Base-by-base conservation (phyloP, 2,329 filamentous ascomycete species). In the Verticillium dahliae region DNA sequence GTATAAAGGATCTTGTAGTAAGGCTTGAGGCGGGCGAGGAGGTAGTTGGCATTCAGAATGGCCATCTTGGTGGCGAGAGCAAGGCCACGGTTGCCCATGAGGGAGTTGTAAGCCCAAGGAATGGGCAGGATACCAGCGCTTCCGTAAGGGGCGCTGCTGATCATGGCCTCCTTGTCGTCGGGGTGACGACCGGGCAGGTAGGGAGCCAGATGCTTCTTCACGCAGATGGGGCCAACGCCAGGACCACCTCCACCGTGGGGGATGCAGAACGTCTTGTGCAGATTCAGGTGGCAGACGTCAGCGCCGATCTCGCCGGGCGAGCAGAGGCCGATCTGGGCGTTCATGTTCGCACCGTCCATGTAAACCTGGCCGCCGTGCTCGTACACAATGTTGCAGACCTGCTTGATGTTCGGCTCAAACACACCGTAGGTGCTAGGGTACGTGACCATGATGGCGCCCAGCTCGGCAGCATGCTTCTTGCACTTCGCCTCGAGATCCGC, bases 301-400 rank as follows among this genome's bases (percentile, higher is more conserved):
- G 94, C 94, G 22, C 94, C 94, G 67, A 98, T 96, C 74, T 96
- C 92, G 45, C 94, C 94, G 1, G 94, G 94, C 0, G 92, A 96
- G 80, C 92, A 97, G 11, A 98, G 84, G 13, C 94, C 94, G 66
- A 98, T 97, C 76, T 98, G 94, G 18, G 94, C 94, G 72, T 97
- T 98, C 92, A 97, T 95, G 80, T 98, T 98, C 67, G 94, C 94
- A 57, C 94, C 94, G 73, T 98, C 94, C 94, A 98, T 97, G 81
- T 97, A 98, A 15, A 98, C 94, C 72, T 96, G 91, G 10, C 94
- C 94, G 59, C 94, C 94, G 71, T 96, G 81, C 66, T 90, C 76
- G 78, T 98, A 94, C 18, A 98, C 92, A 35, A 96, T 80, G 61
- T 92, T 80, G 75, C 92, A 97, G 15, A 89, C 92, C 71, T 90